These are phyloP conservation scores for Microcera coccophila DNA, from an alignment of 2,329 filamentous ascomycete genomes.

Conservation along the genomic window DNA sequence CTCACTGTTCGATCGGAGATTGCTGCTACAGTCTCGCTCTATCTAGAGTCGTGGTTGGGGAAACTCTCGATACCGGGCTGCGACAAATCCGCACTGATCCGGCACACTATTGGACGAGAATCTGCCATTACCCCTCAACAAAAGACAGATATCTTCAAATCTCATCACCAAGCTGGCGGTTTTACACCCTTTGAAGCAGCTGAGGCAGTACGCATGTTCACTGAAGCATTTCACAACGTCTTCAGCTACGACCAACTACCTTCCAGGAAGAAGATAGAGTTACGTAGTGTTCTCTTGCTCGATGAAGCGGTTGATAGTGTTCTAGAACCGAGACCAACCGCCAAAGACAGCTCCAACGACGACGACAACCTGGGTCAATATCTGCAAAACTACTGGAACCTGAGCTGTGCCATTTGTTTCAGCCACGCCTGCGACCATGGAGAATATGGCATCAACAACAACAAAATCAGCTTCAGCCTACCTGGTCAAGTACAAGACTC, in stretches of 20 bases:
- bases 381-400: slow-evolving; percentile 51
- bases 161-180: slow-evolving; percentile 40
- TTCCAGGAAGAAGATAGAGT: slow-evolving; percentile 39
- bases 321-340: slow-evolving; percentile 51
- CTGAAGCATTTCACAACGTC: slow-evolving; percentile 54
- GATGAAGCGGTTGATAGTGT: slow-evolving; percentile 53
- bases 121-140: slow-evolving; percentile 52
- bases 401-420: slow-evolving; percentile 57
- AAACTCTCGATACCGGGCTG: slow-evolving; percentile 48
- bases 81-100: slow-evolving; percentile 50
- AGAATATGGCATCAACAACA: slow-evolving; percentile 51
- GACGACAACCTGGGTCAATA: slow-evolving; percentile 41
- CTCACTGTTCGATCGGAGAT: slow-evolving; percentile 50
- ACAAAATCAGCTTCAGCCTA: slow-evolving; percentile 53
- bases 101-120: slow-evolving; percentile 49
- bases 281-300: slow-evolving; percentile 50
- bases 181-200: slow-evolving; percentile 40
- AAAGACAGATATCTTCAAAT: slow-evolving; percentile 49
- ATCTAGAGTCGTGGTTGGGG: slow-evolving; percentile 52
- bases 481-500: slow-evolving; percentile 33
- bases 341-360: slow-evolving; percentile 40
- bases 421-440: slow-evolving; percentile 60
- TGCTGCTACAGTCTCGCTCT: slow-evolving; percentile 48
- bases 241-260: slow-evolving; percentile 38
- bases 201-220: slow-evolving; percentile 47